These are phyloP conservation scores for Epichloe uncinata DNA, from an alignment of 2,329 filamentous ascomycete genomes.

Conservation along the genomic window DNA sequence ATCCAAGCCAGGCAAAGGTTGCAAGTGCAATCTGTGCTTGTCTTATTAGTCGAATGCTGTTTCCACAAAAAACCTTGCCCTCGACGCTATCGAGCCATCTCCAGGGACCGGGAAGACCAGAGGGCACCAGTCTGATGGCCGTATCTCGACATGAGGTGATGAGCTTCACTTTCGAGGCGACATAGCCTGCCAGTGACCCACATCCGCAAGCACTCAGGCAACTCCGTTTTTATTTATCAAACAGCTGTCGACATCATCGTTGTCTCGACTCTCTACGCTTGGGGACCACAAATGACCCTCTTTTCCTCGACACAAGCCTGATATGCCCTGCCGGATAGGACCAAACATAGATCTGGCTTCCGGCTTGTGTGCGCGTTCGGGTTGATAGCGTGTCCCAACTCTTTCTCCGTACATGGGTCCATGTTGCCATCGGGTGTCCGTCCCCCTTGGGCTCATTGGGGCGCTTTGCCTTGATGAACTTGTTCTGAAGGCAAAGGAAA, in stretches of 20 bases:
- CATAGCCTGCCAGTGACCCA: not conserved
- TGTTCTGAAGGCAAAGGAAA: not conserved
- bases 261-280: not conserved
- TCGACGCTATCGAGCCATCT: not conserved
- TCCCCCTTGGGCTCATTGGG: not conserved
- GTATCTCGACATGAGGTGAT: not conserved
- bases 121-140: not conserved
- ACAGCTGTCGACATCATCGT: not conserved
- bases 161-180: not conserved
- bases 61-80: not conserved
- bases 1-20: not conserved
- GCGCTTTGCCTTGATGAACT: not conserved
- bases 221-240: not conserved
- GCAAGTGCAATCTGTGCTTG: conserved; percentile 1
- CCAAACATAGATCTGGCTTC: conserved; percentile 3
- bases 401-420: not conserved
- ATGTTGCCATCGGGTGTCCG: not conserved
- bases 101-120: not conserved
- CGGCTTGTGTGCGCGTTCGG: not conserved
- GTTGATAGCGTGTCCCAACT: not conserved
- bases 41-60: not conserved
- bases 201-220: not conserved
- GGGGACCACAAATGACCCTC: conserved; percentile 7
- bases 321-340: not conserved
- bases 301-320: conserved; percentile 1